Evolutionary conservation across 1,284 basidiomycete genomes (phyloP).

Genomic region (Takashimella tepidaria): DNA sequence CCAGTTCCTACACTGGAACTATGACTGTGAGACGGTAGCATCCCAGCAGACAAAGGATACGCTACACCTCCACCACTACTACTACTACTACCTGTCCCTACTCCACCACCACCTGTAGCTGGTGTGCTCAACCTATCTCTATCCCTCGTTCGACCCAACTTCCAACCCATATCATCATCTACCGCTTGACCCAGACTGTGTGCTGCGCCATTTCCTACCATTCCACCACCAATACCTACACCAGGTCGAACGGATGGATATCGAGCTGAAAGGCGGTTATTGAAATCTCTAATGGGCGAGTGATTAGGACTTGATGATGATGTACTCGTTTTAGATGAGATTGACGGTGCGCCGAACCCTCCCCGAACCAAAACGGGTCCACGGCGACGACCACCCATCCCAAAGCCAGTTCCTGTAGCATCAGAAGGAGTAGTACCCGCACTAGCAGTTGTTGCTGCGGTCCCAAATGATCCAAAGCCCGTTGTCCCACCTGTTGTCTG

Average conservation of each 20-base stretch:
- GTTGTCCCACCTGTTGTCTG: constrained; percentile 30
- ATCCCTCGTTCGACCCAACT: background rate
- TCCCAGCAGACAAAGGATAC: background rate
- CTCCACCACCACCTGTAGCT: background rate
- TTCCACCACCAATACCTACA: background rate
- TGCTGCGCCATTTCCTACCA: background rate
- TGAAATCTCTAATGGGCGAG: constrained; percentile 23
- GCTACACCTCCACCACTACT: background rate
- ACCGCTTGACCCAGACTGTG: background rate
- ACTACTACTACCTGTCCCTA: background rate
- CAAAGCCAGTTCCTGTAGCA: background rate
- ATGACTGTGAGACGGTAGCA: background rate
- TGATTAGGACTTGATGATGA: constrained; percentile 17
- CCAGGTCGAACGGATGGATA: background rate
- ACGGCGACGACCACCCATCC: constrained; percentile 15
- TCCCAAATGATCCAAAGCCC: background rate
- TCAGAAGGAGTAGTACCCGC: constrained; percentile 1
- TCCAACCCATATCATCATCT: background rate
- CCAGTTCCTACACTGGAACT: background rate
- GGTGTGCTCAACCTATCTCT: background rate
- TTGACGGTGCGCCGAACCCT: constrained; percentile 32
- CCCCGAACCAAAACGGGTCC: constrained; percentile 45
- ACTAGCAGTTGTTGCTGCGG: constrained; percentile 4
- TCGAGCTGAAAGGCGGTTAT: background rate
- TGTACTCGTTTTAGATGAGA: constrained; percentile 10